A percentile compares a stretch with the other conserved stretches of the same genome.
These are phyloP conservation scores for Fomitiporia mediterranea DNA, from an alignment of 1,284 basidiomycete species.

Conservation along the genomic window DNA sequence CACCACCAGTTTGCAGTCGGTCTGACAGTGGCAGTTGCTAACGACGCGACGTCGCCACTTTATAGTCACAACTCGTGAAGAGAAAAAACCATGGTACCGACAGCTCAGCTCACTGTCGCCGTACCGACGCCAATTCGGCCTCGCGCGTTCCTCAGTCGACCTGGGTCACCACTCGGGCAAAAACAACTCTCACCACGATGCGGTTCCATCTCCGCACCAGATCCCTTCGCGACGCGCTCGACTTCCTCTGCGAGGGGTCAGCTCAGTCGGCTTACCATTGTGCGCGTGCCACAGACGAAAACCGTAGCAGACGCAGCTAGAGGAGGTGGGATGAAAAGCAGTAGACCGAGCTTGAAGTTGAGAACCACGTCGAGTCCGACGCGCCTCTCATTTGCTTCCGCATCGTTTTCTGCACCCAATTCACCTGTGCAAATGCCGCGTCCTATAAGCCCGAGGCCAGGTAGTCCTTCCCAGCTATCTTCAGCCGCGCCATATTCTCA, in stretches of 20 bases:
- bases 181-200: slow-evolving; percentile 48
- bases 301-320: slow-evolving; percentile 25
- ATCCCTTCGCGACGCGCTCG: slow-evolving; percentile 56
- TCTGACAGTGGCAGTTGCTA: too few species aligned
- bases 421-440: not conserved
- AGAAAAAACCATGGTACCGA: not conserved
- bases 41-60: not conserved
- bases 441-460: not conserved
- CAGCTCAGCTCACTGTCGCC: not conserved
- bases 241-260: slow-evolving; percentile 53
- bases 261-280: slow-evolving; percentile 67
- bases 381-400: slow-evolving; percentile 1
- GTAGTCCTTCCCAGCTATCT: slow-evolving; percentile 7
- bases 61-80: too few species aligned
- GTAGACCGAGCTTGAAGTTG: not conserved
- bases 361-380: not conserved
- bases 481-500: slow-evolving; percentile 10
- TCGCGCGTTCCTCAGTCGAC: not conserved
- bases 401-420: slow-evolving; percentile 7
- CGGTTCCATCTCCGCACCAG: slow-evolving; percentile 60
- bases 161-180: slow-evolving; percentile 18
- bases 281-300: slow-evolving; percentile 46
- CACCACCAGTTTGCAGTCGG: too few species aligned
- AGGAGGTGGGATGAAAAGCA: not conserved
- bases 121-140: slow-evolving; percentile 8